Conservation (phyloP, 2,329 filamentous ascomycete genomes). For the Kalmusia sp. region DNA sequence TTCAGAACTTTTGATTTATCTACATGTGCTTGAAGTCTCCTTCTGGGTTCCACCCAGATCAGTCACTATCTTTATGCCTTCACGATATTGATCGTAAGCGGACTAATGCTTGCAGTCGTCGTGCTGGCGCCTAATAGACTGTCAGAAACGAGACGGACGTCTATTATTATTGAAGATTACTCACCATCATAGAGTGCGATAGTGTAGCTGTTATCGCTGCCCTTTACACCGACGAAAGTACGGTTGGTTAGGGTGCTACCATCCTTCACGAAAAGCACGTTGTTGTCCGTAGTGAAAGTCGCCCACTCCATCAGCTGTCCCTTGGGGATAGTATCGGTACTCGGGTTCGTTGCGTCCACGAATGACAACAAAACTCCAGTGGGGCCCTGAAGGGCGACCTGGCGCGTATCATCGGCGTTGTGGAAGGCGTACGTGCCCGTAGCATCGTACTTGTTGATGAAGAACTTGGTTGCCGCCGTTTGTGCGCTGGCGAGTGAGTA, state of each 20-base stretch:
- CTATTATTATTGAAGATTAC: not conserved
- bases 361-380: slow-evolving; percentile 31
- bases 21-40: not conserved
- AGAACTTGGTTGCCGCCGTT: slow-evolving; percentile 32
- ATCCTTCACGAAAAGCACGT: slow-evolving; percentile 35
- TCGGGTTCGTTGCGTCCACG: slow-evolving; percentile 33
- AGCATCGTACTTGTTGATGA: slow-evolving; percentile 27
- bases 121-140: slow-evolving; percentile 23
- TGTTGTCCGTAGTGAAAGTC: slow-evolving; percentile 36
- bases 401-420: slow-evolving; percentile 36
- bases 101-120: slow-evolving; percentile 22
- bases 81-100: slow-evolving; percentile 27
- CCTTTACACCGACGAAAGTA: slow-evolving; percentile 32
- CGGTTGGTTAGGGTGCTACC: slow-evolving; percentile 31
- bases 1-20: not conserved
- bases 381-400: slow-evolving; percentile 33
- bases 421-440: slow-evolving; percentile 33
- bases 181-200: slow-evolving; percentile 38
- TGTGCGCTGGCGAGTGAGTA: slow-evolving; percentile 26
- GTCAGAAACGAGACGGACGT: slow-evolving; percentile 8
- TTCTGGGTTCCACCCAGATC: not conserved
- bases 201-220: slow-evolving; percentile 17
- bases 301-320: slow-evolving; percentile 39
- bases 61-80: slow-evolving; percentile 7
- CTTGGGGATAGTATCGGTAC: slow-evolving; percentile 23